These are phyloP conservation scores for Gloeophyllum trabeum DNA, from an alignment of 768 basidiomycete genomes.

Conservation along the genomic window DNA sequence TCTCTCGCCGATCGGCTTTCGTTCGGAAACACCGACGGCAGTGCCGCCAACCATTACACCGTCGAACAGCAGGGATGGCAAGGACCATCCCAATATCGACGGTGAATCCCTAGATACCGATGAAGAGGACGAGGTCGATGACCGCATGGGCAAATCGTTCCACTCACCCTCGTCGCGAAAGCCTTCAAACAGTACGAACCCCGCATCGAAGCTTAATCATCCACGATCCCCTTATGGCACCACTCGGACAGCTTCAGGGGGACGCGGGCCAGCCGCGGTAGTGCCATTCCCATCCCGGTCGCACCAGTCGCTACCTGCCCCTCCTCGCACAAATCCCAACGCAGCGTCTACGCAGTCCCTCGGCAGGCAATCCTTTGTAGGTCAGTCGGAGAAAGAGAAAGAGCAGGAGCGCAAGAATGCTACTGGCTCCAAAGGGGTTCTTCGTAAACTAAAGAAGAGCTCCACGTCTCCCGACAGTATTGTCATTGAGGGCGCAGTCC, in stretches of 20 bases:
- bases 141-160: slow-evolving; percentile 36
- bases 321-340: slow-evolving; percentile 40
- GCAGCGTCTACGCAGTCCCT: slow-evolving; percentile 65
- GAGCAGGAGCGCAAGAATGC: slow-evolving; percentile 28
- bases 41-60: slow-evolving; percentile 16
- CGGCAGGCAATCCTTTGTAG: slow-evolving; percentile 52
- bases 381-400: slow-evolving; percentile 32
- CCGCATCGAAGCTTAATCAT: slow-evolving; percentile 46
- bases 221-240: slow-evolving; percentile 70
- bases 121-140: slow-evolving; percentile 46
- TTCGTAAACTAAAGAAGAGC: slow-evolving; percentile 64
- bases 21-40: slow-evolving; percentile 30
- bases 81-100: slow-evolving; percentile 52
- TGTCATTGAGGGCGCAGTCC: slow-evolving; percentile 38
- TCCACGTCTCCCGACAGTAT: slow-evolving; percentile 33
- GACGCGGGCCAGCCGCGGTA: slow-evolving; percentile 28
- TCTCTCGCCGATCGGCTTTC: slow-evolving; percentile 54
- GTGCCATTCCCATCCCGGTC: slow-evolving; percentile 76
- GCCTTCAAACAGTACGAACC: slow-evolving; percentile 13
- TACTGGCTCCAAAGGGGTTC: slow-evolving; percentile 27
- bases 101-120: slow-evolving; percentile 68
- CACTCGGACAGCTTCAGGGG: slow-evolving; percentile 28
- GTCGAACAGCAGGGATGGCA: slow-evolving; percentile 36
- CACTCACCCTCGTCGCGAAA: slow-evolving; percentile 20
- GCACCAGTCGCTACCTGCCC: slow-evolving; percentile 66